Percentiles rank a stretch among this genome's conserved stretches.
Conservation (phyloP, 1,284 basidiomycete genomes). For the Pseudozyma tsukubaensis region DNA sequence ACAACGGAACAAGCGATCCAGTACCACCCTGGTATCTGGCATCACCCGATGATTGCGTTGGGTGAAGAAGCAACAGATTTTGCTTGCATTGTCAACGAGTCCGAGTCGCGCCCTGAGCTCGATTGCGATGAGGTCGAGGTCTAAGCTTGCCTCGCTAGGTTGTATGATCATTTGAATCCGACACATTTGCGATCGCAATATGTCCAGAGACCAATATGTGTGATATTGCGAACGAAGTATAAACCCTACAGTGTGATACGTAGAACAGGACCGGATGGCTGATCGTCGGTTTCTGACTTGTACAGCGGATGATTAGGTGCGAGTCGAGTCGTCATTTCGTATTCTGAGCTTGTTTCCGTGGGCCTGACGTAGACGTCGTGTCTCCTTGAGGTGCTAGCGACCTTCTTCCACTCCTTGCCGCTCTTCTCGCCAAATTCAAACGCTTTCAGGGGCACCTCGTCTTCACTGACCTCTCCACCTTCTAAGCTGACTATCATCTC, state of each 20-base stretch:
- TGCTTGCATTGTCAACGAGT: constrained; percentile 64
- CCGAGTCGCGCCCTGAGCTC: constrained; percentile 35
- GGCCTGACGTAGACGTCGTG: constrained; percentile 3
- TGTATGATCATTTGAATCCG: background rate
- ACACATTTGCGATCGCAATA: no score
- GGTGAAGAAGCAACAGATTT: constrained; percentile 56
- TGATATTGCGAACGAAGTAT: no score
- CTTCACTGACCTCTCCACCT: no score
- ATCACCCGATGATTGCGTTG: constrained; percentile 62
- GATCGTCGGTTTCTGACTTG: background rate
- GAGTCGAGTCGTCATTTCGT: constrained; percentile 11
- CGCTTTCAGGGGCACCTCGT: no score
- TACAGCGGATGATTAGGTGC: constrained; percentile 22
- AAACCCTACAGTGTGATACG: constrained; percentile 14
- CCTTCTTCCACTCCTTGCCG: background rate
- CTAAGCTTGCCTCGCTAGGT: background rate
- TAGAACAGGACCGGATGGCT: constrained; percentile 13
- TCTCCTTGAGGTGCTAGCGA: background rate
- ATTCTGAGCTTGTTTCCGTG: background rate
- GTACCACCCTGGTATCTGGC: constrained; percentile 63
- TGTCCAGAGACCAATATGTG: no score
- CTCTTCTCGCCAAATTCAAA: no score
- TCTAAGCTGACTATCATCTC: no score
- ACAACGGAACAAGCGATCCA: constrained; percentile 58
- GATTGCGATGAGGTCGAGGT: constrained; percentile 58